Conservation (phyloP, 768 basidiomycete species). For the Asterophora parasitica region DNA sequence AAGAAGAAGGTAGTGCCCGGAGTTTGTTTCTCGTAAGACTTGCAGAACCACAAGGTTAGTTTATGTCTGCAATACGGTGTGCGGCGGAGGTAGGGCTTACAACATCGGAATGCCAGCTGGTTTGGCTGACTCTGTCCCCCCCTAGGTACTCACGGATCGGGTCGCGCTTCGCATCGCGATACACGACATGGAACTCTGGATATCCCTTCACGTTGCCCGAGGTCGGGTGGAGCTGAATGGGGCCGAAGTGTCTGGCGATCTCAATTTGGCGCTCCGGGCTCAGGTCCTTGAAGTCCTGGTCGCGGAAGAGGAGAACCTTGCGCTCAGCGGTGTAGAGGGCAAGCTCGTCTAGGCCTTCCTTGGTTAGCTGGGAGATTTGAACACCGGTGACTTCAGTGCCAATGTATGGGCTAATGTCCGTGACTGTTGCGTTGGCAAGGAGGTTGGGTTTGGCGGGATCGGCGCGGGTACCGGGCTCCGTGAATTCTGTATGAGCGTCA, state of each 20-base stretch:
- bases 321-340: slow-evolving; percentile 48
- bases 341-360: slow-evolving; percentile 50
- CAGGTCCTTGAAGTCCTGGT: slow-evolving; percentile 60
- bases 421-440: slow-evolving; percentile 34
- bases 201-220: slow-evolving; percentile 50
- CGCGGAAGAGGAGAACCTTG: slow-evolving; percentile 51
- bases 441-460: slow-evolving; percentile 49
- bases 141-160: slow-evolving; percentile 39
- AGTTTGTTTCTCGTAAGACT: slow-evolving; percentile 53
- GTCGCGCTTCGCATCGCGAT: slow-evolving; percentile 43
- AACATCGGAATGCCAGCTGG: slow-evolving; percentile 54
- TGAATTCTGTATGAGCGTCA: neutral
- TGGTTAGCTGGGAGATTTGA: slow-evolving; percentile 47
- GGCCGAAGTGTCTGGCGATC: slow-evolving; percentile 45
- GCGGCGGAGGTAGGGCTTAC: slow-evolving; percentile 20
- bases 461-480: slow-evolving; percentile 42
- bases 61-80: too few relatives aligned
- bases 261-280: slow-evolving; percentile 48
- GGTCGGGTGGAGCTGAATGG: slow-evolving; percentile 41
- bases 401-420: slow-evolving; percentile 44
- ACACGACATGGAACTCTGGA: slow-evolving; percentile 59
- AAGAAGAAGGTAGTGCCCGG: slow-evolving; percentile 35
- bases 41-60: neutral
- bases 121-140: slow-evolving; percentile 35
- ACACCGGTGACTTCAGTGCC: slow-evolving; percentile 48